Base-by-base conservation (phyloP, 805 yeast genomes). In the Helenozyma rhizophorensis region DNA sequence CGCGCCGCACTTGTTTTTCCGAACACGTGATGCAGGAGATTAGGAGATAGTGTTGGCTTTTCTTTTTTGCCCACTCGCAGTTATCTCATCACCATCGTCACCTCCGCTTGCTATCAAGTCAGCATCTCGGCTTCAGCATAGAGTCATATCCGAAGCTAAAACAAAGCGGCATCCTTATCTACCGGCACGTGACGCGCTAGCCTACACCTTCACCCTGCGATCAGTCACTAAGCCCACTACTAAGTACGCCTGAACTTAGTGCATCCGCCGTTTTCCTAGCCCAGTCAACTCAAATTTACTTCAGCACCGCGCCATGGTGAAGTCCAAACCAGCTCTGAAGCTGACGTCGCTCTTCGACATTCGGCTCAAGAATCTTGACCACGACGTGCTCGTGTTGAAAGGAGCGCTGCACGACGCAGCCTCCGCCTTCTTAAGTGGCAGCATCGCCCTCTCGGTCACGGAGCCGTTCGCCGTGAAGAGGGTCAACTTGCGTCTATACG, bases 331-430 rank as follows among this genome's bases (percentile, higher is more conserved):
- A 10, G 23, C 30, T 11, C 37, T 50, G 7, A 60, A 54, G 38
- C 55, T 51, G 40, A 46, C 67, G 9, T 47, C 66, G 10, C 53
- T 64, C 16, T 64, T 64, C 39, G 70, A 74, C 33, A 68, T 76
- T 36, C 67, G 94, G 33, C 57, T 86, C 23, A 70, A 76, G 31
- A 76, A 86, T 16, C 54, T 72, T 2, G 94, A 84, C 26, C 80
- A 78, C 42, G 93, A 87, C 50, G 90, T 89, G 8, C 59, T 90
- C 4, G 74, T 93, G 7, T 57, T 90, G 21, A 82, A 87, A 45
- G 98, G 98, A 1, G 51, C 81, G 1, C 78, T 82, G 5, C 69
- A 72, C 22, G 89, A 81, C 32, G 95, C 97, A 0, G 70, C 86
- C 0, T 79, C 95, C 2, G 84, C 77, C 3, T 61, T 83, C 6